Base-by-base conservation (phyloP, 768 basidiomycete species). In the Exidia glandulosa region DNA sequence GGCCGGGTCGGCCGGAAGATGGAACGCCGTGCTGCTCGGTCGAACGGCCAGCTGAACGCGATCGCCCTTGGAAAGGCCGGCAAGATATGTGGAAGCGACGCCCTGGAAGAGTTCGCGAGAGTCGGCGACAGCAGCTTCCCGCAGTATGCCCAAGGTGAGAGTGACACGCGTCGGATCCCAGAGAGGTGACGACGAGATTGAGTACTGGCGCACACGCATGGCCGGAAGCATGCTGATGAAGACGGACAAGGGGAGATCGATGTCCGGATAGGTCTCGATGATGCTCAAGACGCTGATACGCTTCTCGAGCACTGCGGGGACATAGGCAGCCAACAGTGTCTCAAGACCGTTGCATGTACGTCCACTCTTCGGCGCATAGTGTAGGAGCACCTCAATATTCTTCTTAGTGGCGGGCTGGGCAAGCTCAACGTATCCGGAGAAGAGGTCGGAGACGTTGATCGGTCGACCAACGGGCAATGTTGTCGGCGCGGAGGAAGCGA, bases 141-240 rank as follows among this genome's bases (percentile, higher is more conserved):
- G 70, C 36, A 80, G 63, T 16, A 79, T 74, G 66, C 74, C 75
- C 61, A 79, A 63, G 29, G 79, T 79, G 32, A 80, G 71, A 23
- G 76, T 73, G 32, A 74, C 74, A 48, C 70, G 73, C 33, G 68
- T 64, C 6, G 78, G 69, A 60, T 77, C 72, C 72, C 74, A 74
- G 9, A 80, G 68, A 3, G 78, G 78, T 2, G 77, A 78, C 1
- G 77, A 78, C 0, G 79, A 79, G 63, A 79, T 79, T 2, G 77
- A 79, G 68, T 81, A 79, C 66, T 79, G 78, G 25, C 79, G 69
- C 56, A 78, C 70, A 36, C 77, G 75, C 74, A 79, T 79, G 2
- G 77, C 65, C 7, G 77, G 78, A 10, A 79, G 71, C 65, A 77
- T 70, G 23, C 68, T 67, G 30, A 81, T 65, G 69, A 74, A 79